Evolutionary conservation across 352 stramenopile genomes (phyloP).

Genomic region (Achlya hypogyna): DNA sequence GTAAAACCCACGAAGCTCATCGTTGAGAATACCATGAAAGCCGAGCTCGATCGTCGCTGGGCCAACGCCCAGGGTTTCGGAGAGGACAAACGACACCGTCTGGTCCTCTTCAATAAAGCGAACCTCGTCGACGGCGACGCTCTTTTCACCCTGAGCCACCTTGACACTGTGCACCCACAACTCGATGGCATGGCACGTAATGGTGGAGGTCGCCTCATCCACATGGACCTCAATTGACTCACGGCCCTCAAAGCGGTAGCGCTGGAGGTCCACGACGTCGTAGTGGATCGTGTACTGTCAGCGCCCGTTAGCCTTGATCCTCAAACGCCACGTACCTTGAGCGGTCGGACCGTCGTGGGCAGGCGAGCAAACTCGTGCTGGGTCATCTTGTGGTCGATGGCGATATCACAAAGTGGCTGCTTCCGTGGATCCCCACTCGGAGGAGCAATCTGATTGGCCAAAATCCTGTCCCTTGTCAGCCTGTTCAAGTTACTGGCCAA

Average conservation of each 20-base stretch:
- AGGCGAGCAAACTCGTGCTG: slow-evolving; percentile 43
- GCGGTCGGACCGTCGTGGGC: slow-evolving; percentile 40
- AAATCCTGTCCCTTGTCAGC: not conserved
- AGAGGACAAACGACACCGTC: slow-evolving; percentile 50
- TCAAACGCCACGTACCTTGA: slow-evolving; percentile 31
- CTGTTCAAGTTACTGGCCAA: not conserved
- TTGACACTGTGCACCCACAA: slow-evolving; percentile 75
- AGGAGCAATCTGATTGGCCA: not conserved
- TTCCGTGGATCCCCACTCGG: not conserved
- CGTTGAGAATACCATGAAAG: slow-evolving; percentile 76
- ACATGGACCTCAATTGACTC: slow-evolving; percentile 48
- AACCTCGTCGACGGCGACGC: slow-evolving; percentile 36
- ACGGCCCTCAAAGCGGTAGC: slow-evolving; percentile 67
- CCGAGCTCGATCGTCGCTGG: slow-evolving; percentile 35
- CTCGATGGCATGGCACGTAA: slow-evolving; percentile 93
- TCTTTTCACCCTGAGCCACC: slow-evolving; percentile 26
- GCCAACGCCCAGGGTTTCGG: slow-evolving; percentile 28
- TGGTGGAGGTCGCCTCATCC: slow-evolving; percentile 44
- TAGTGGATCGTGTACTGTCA: slow-evolving; percentile 58
- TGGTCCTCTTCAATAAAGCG: slow-evolving; percentile 43
- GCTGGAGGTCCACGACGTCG: slow-evolving; percentile 63
- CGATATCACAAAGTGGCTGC: not conserved
- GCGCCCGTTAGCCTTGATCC: no score
- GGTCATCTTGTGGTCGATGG: not conserved
- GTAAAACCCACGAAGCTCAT: slow-evolving; percentile 96